These are phyloP conservation scores for Endothia cerciana DNA, from an alignment of 2,329 filamentous ascomycete genomes.

Conservation along the genomic window DNA sequence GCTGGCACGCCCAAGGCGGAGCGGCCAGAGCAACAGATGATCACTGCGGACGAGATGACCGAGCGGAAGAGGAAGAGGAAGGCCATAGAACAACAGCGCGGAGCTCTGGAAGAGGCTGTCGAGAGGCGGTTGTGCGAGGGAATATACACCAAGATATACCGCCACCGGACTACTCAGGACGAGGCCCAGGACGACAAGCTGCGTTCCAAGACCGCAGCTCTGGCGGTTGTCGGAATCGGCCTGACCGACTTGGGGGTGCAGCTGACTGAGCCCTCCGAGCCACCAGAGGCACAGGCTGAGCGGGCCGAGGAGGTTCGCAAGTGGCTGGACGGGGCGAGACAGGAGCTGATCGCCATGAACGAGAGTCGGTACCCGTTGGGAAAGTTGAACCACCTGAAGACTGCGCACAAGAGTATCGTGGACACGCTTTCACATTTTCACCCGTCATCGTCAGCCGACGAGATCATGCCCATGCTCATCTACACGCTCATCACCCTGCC, in stretches of 20 bases:
- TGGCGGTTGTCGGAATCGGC: conserved; percentile 90
- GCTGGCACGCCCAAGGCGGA: conserved; percentile 41
- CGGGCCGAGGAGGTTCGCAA: conserved; percentile 70
- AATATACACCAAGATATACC: conserved; percentile 86
- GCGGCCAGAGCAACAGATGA: conserved; percentile 75
- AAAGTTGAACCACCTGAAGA: conserved; percentile 86
- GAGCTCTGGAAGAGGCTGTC: conserved; percentile 84
- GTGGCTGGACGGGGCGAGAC: conserved; percentile 72
- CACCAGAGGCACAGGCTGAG: conserved; percentile 60
- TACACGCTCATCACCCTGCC: conserved; percentile 92
- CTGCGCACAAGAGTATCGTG: conserved; percentile 91
- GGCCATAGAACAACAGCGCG: conserved; percentile 75
- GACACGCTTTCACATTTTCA: conserved; percentile 75
- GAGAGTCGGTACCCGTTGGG: conserved; percentile 85
- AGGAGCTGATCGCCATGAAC: conserved; percentile 79
- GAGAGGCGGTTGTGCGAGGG: conserved; percentile 84
- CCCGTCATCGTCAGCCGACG: conserved; percentile 87
- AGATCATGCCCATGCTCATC: conserved; percentile 95
- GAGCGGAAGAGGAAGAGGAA: conserved; percentile 79
- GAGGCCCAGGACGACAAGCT: conserved; percentile 94
- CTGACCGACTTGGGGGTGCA: conserved; percentile 83
- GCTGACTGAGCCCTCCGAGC: conserved; percentile 60
- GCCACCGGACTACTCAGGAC: conserved; percentile 88
- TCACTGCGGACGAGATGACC: conserved; percentile 83
- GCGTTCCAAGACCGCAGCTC: conserved; percentile 87